phyloP scores from a whole-genome alignment of 1,139 yeast species.

The Williopsis jadinii region DNA sequence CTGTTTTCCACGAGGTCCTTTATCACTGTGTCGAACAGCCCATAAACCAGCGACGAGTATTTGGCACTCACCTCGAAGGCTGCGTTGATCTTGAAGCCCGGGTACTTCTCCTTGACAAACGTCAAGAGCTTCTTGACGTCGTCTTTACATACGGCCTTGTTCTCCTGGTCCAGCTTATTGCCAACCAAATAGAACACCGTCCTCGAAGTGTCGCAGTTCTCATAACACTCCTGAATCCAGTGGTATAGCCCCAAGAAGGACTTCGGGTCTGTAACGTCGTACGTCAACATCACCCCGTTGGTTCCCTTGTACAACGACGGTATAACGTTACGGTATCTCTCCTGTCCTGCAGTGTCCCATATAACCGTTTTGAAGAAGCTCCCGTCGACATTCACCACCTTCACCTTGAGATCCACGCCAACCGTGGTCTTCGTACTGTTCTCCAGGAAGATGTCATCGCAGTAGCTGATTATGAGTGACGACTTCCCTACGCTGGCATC shows the following conservation, averaged over 20 bases:
- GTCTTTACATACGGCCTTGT: slow-evolving; percentile 21
- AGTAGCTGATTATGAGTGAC: slow-evolving; percentile 33
- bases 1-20: slow-evolving; percentile 22
- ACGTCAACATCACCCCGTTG: slow-evolving; percentile 56
- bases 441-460: slow-evolving; percentile 27
- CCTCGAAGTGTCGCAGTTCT: slow-evolving; percentile 25
- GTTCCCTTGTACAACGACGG: slow-evolving; percentile 58
- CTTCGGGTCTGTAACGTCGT: slow-evolving; percentile 50
- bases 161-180: slow-evolving; percentile 31
- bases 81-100: slow-evolving; percentile 23
- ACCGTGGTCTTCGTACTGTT: slow-evolving; percentile 36
- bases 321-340: slow-evolving; percentile 47
- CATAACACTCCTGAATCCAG: slow-evolving; percentile 34
- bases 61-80: slow-evolving; percentile 29
- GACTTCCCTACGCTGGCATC: slow-evolving; percentile 39
- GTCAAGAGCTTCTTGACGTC: slow-evolving; percentile 20
- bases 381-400: slow-evolving; percentile 56
- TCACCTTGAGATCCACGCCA: slow-evolving; percentile 59
- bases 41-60: slow-evolving; percentile 20
- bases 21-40: slow-evolving; percentile 20
- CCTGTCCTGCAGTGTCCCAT: slow-evolving; percentile 65
- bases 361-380: slow-evolving; percentile 43
- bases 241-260: slow-evolving; percentile 44
- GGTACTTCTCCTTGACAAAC: slow-evolving; percentile 15
- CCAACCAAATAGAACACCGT: slow-evolving; percentile 34